Base-by-base conservation (phyloP, 345 rosid species). In the Streptanthus diversifolius region DNA sequence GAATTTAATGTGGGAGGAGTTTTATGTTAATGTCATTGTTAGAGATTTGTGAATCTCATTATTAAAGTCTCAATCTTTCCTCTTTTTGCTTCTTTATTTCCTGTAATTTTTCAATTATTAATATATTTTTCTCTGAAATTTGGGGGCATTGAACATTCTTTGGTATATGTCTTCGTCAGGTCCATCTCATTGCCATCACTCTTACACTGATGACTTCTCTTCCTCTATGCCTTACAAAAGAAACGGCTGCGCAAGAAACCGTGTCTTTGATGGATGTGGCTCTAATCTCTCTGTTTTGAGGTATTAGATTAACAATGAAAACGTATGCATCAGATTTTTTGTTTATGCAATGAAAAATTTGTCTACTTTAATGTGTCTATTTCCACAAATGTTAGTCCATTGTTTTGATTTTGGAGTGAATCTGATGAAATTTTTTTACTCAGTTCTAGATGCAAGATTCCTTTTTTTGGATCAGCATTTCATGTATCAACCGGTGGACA, bases 151-250 rank as follows among this genome's bases (percentile, higher is more conserved):
- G 48, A 68, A 41, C 43, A 41, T 44, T 80, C 27, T 1, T 62
- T 49, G 29, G 29, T 11, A 19, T 3, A 11, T 64, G 63, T 64
- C 35, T 79, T 49, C 63, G 76, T 66, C 82, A 88, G 96, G 93
- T 76, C 62, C 86, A 81, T 83, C 85, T 45, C 74, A 58, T 68
- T 86, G 88, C 66, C 88, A 88, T 73, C 79, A 79, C 57, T 82
- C 89, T 59, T 84, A 80, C 58, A 53, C 82, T 2, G 97, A 90
- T 82, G 90, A 80, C 5, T 49, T 77, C 65, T 75, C 67, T 52
- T 84, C 91, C 76, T 84, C 88, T 43, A 76, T 87, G n/a, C 80
- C 91, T 39, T 73, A 70, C 80, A 87, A 87, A 70, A 76, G 83
- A 66, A 56, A 73, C 63, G 63, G 68, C 54, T 54, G 67, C 59